Base-by-base conservation (phyloP, 257 asterid species). In the Salvia splendens region DNA sequence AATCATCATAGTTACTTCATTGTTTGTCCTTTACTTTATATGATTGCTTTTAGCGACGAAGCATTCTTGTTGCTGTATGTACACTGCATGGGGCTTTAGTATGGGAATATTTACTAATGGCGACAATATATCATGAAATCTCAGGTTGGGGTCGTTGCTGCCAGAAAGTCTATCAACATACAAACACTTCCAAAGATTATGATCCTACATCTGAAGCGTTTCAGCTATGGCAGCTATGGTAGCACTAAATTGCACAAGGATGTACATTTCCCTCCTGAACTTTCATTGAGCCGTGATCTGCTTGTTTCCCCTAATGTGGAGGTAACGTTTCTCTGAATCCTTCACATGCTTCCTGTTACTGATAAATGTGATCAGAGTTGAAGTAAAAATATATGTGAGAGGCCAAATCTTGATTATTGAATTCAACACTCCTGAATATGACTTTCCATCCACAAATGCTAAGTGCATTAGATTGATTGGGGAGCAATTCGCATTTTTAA, bases 201-300 rank as follows among this genome's bases (percentile, higher is more conserved):
- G 95, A 86, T 92, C 64, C 82, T 92, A 48, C 97, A 92, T 78
- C 74, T 92, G 80, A 92, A 80, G 85, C 97, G 98, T 46, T 92
- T 92, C 69, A 71, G 87, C 71, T 92, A 89, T 73, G 86, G 87
- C 47, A 76, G 67, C 77, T 73, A 73, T 14, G 97, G 98, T 54
- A 92, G 98, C 90, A 86, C 91, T 68, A 92, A 92, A 77, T 69
- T 92, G 80, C 95, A 76, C 70, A 92, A 92, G 77, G 73, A 89
- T 40, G 88, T 92, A 64, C 84, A 46, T 20, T 92, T 87, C 79
- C 98, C 97, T 72, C 85, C 82, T 61, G 87, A 84, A 53, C 72
- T 92, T 62, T 79, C 80, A 46, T 84, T 92, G 57, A 76, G 81
- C 81, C 97, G 97, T 28, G 93, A 87, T 71, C 80, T 92, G 60